Conservation (phyloP, 805 yeast species). For the Cyberlindnera bimundalis region DNA sequence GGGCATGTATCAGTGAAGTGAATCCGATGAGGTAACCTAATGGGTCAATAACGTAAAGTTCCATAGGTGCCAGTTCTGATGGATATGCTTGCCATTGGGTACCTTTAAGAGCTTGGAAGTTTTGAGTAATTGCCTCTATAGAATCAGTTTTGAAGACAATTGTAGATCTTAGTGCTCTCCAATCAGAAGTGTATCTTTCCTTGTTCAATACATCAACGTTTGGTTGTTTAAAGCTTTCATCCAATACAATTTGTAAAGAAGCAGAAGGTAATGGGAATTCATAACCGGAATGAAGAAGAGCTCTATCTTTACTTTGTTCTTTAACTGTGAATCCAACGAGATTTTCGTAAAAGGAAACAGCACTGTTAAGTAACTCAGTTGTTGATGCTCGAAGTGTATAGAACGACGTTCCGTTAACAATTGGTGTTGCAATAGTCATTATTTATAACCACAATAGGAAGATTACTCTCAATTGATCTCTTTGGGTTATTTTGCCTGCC, state of each 20-base stretch:
- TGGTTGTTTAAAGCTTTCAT: slow-evolving; percentile 19
- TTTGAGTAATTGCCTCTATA: slow-evolving; percentile 27
- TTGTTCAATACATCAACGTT: slow-evolving; percentile 28
- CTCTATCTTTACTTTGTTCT: slow-evolving; percentile 11
- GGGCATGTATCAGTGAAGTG: slow-evolving; percentile 56
- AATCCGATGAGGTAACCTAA: slow-evolving; percentile 81
- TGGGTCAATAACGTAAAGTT: slow-evolving; percentile 78
- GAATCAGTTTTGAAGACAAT: slow-evolving; percentile 34
- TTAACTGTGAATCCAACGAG: slow-evolving; percentile 37
- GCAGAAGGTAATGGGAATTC: slow-evolving; percentile 29
- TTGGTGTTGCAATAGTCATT: slow-evolving; percentile 28
- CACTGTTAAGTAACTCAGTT: slow-evolving; percentile 37
- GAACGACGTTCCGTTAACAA: slow-evolving; percentile 56
- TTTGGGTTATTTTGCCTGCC: too few relatives aligned
- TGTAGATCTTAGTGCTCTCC: slow-evolving; percentile 46
- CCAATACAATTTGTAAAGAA: slow-evolving; percentile 28
- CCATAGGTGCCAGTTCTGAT: slow-evolving; percentile 68
- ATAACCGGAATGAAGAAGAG: slow-evolving; percentile 32
- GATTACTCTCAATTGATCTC: too few relatives aligned
- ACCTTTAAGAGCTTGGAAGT: slow-evolving; percentile 26
- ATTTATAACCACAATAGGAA: too few relatives aligned
- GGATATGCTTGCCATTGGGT: slow-evolving; percentile 60
- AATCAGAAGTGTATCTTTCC: slow-evolving; percentile 36
- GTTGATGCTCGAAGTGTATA: slow-evolving; percentile 52
- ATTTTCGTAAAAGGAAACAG: slow-evolving; percentile 56